Conservation (phyloP, 208 protist genomes). For the Leishmania arabica region DNA sequence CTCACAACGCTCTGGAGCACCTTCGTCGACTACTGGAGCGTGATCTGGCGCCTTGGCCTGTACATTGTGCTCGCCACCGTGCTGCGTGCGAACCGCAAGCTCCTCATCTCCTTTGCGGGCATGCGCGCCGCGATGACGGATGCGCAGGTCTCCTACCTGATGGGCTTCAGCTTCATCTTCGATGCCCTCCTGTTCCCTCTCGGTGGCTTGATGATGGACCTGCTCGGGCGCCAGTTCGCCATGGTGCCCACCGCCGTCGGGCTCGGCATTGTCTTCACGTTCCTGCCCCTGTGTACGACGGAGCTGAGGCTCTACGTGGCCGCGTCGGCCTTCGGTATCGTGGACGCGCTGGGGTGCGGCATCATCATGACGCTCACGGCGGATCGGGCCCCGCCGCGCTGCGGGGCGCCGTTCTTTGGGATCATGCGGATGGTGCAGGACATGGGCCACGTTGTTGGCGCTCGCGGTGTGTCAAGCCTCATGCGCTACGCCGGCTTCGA, state of each 20-base stretch:
- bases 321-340: slow-evolving; percentile 56
- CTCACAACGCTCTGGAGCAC: slow-evolving; percentile 40
- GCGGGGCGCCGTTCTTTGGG: slow-evolving; percentile 77
- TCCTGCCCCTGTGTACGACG: slow-evolving; percentile 53
- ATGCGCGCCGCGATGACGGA: slow-evolving; percentile 65
- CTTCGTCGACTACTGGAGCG: slow-evolving; percentile 56
- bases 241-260: slow-evolving; percentile 63
- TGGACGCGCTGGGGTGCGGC: slow-evolving; percentile 80
- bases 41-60: slow-evolving; percentile 81
- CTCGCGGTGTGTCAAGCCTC: slow-evolving; percentile 40
- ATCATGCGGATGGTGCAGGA: slow-evolving; percentile 87
- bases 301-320: slow-evolving; percentile 46
- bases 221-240: slow-evolving; percentile 55
- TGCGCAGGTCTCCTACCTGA: slow-evolving; percentile 68
- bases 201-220: slow-evolving; percentile 78
- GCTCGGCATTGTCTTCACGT: slow-evolving; percentile 53
- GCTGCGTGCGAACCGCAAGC: slow-evolving; percentile 80
- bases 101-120: slow-evolving; percentile 73
- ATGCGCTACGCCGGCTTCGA: slow-evolving; percentile 43
- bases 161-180: slow-evolving; percentile 70
- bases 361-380: slow-evolving; percentile 83
- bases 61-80: slow-evolving; percentile 67
- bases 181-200: slow-evolving; percentile 82
- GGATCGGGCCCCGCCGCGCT: slow-evolving; percentile 53
- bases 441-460: slow-evolving; percentile 67